Evolutionary conservation across 2,329 filamentous ascomycete genomes (phyloP).

Genomic region (Akanthomyces dipterigenus): DNA sequence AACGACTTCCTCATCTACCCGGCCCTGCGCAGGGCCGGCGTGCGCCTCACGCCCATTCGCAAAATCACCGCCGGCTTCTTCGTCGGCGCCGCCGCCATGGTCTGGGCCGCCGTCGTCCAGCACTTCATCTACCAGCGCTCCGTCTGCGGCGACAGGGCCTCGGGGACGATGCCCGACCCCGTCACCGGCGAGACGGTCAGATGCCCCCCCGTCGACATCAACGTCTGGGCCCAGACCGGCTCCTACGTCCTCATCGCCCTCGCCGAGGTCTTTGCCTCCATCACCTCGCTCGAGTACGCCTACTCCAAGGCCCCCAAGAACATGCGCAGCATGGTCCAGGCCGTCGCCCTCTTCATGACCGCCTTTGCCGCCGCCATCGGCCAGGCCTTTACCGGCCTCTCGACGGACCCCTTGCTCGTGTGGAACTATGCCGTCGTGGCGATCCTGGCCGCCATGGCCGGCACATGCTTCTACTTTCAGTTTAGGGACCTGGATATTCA

Average conservation of each 20-base stretch:
- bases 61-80: constrained; percentile 66
- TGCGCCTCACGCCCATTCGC: constrained; percentile 68
- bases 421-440: constrained; percentile 69
- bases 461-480: constrained; percentile 62
- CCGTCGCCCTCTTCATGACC: constrained; percentile 61
- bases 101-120: constrained; percentile 47
- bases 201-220: constrained; percentile 47
- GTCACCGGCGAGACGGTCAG: constrained; percentile 28
- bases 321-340: constrained; percentile 67
- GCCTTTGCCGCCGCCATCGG: constrained; percentile 62
- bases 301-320: constrained; percentile 70
- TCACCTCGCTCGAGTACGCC: constrained; percentile 63
- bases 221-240: constrained; percentile 54
- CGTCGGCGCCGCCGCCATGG: constrained; percentile 53
- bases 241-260: constrained; percentile 43
- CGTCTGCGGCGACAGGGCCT: constrained; percentile 44
- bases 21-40: constrained; percentile 52
- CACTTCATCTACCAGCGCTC: constrained; percentile 59
- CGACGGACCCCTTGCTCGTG: constrained; percentile 56
- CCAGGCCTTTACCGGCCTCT: constrained; percentile 43
- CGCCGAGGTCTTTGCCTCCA: constrained; percentile 43
- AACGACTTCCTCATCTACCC: constrained; percentile 65
- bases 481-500: constrained; percentile 55
- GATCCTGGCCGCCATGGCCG: constrained; percentile 56
- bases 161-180: constrained; percentile 18